Conservation (phyloP, 2,329 filamentous ascomycete genomes). For the Knufia petricola region DNA sequence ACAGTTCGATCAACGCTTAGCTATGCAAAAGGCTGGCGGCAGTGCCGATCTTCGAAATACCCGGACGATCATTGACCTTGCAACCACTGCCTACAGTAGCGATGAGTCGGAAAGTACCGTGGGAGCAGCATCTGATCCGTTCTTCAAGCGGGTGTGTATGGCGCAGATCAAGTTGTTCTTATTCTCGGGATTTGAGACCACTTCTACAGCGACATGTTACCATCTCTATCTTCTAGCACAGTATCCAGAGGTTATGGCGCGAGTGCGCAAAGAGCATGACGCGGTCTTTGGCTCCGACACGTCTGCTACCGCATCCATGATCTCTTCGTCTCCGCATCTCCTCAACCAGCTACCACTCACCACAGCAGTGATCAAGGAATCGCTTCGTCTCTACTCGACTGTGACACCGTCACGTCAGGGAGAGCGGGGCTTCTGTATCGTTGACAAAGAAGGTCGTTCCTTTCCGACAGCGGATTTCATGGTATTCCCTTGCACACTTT, state of each 20-base stretch:
- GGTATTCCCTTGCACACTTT: slow-evolving; percentile 18
- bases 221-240: slow-evolving; percentile 31
- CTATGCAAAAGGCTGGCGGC: background rate
- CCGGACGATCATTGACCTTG: slow-evolving; percentile 16
- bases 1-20: slow-evolving; percentile 1
- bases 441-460: slow-evolving; percentile 7
- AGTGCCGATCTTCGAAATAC: slow-evolving; percentile 7
- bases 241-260: slow-evolving; percentile 27
- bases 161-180: slow-evolving; percentile 32
- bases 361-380: slow-evolving; percentile 45
- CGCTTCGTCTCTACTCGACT: slow-evolving; percentile 45
- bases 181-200: slow-evolving; percentile 28
- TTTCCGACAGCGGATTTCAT: slow-evolving; percentile 16
- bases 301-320: slow-evolving; percentile 27
- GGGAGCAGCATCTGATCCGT: slow-evolving; percentile 12
- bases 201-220: slow-evolving; percentile 25
- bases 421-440: slow-evolving; percentile 8
- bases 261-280: slow-evolving; percentile 43
- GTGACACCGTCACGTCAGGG: slow-evolving; percentile 13
- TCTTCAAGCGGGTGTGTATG: slow-evolving; percentile 11
- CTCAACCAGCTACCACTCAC: slow-evolving; percentile 44
- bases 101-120: slow-evolving; percentile 10
- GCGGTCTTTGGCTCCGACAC: slow-evolving; percentile 39
- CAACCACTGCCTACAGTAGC: slow-evolving; percentile 10
- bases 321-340: slow-evolving; percentile 33